Percentiles rank a stretch among this genome's conserved stretches.
These are phyloP conservation scores for Leptomonas seymouri DNA, from an alignment of 208 protist genomes.

Conservation along the genomic window DNA sequence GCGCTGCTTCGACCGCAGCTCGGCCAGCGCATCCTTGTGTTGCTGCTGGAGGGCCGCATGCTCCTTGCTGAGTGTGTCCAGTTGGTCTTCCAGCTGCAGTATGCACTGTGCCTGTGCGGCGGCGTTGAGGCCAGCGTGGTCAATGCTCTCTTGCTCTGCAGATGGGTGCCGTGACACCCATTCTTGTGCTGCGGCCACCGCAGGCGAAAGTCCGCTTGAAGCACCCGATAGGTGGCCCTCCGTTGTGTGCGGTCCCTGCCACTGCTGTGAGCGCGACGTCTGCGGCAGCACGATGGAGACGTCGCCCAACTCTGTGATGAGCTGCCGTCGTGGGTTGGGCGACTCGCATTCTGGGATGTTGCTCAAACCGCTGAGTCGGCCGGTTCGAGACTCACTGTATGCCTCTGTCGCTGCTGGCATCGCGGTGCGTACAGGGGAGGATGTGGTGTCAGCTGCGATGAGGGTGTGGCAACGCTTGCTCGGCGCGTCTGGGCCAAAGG, in stretches of 20 bases:
- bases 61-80: slow-evolving; percentile 22
- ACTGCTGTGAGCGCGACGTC: slow-evolving; percentile 20
- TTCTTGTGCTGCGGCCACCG: slow-evolving; percentile 16
- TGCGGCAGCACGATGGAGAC: slow-evolving; percentile 12
- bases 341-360: slow-evolving; percentile 19
- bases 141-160: background rate
- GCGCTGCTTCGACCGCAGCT: slow-evolving; percentile 61
- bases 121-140: background rate
- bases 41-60: slow-evolving; percentile 40
- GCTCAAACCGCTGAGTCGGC: background rate
- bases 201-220: slow-evolving; percentile 5
- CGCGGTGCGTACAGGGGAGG: background rate
- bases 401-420: too few species aligned
- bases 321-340: slow-evolving; percentile 28
- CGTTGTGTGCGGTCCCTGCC: slow-evolving; percentile 3
- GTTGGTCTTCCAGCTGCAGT: slow-evolving; percentile 31
- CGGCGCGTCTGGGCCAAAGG: background rate
- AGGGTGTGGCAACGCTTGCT: slow-evolving; percentile 9
- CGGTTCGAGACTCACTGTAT: background rate
- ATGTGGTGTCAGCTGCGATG: background rate
- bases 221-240: background rate
- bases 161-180: slow-evolving; percentile 18
- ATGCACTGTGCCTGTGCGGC: slow-evolving; percentile 34
- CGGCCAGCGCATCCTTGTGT: slow-evolving; percentile 43
- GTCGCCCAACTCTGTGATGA: slow-evolving; percentile 2